phyloP scores from a whole-genome alignment of 441 rosid species.

The Eutrema salsugineum region DNA sequence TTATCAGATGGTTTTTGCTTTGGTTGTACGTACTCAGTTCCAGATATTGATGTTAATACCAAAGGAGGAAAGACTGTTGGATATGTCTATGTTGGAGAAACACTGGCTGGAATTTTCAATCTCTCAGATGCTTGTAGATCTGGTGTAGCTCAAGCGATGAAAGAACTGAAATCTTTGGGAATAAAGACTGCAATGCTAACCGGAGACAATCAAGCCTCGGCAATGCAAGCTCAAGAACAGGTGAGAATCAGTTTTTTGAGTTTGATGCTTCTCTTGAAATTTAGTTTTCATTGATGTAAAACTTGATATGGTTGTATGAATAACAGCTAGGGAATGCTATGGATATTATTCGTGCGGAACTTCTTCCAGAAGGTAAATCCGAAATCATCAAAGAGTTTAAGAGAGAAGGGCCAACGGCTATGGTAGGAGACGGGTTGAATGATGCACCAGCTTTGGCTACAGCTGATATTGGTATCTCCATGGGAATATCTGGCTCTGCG shows the following conservation, averaged over 20 bases:
- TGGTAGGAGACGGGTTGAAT: conserved; percentile 90
- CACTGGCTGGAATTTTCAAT: conserved; percentile 44
- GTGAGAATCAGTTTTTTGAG: conserved; percentile 34
- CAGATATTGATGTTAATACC: conserved; percentile 23
- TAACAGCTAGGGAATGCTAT: conserved; percentile 55
- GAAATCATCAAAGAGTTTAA: conserved; percentile 44
- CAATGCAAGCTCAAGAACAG: conserved; percentile 68
- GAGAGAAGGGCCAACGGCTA: conserved; percentile 54
- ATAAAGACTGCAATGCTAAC: conserved; percentile 74
- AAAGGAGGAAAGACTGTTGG: conserved; percentile 57
- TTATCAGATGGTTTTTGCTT: conserved; percentile 5
- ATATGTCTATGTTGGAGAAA: conserved; percentile 43
- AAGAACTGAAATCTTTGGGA: conserved; percentile 44
- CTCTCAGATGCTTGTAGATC: conserved; percentile 72
- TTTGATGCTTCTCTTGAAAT: conserved; percentile 10
- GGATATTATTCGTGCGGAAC: conserved; percentile 57
- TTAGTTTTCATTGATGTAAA: background rate
- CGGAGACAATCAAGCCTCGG: conserved; percentile 65
- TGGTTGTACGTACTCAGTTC: conserved; percentile 35
- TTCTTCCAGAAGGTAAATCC: conserved; percentile 67
- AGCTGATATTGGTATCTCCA: conserved; percentile 83
- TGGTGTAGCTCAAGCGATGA: conserved; percentile 57
- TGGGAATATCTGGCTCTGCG: conserved; percentile 85
- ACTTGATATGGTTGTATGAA: background rate
- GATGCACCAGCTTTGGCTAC: conserved; percentile 87